Base-by-base conservation (phyloP, 192 early-diverging fungal genomes). In the Coemansia sp. region DNA sequence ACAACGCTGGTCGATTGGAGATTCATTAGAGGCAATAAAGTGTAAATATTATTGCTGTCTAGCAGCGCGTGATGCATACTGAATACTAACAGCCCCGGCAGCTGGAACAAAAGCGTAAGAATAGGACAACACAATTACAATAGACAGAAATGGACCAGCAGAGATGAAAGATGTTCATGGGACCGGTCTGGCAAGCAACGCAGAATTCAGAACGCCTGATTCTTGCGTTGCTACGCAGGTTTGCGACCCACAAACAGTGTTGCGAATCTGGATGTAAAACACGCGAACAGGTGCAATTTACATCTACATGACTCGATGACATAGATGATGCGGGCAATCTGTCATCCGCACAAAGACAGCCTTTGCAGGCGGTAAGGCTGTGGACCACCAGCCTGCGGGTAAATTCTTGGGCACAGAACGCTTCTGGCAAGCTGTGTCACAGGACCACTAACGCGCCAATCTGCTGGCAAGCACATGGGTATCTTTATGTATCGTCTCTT, bases 41-140 rank as follows among this genome's bases (percentile, higher is more conserved):
- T 9, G 58, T 60, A 60, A 60, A 60, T 47, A 60, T 47, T 42
- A 42, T 60, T 19, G 25, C 22, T 15, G 58, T 25, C 52, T 17
- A 48, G 47, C 15, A 48, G 47, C 47, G 15, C 19, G 47, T 48
- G 47, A 48, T 48, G 47, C 47, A 9, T 48, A 48, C 47, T 48
- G 47, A 19, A 21, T 48, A 48, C 47, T 48, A 48, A 17, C 47
- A 20, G 47, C 47, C 17, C 47, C 47, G 19, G 47, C 47, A 17
- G 47, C 47, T 2, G 19, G 8, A 48, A 48, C 15, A 12, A 19
- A 17, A 19, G 15, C 12, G 47, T 19, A 17, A 6, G 7, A 48
- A 17, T 5, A 48, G 47, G 7, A 48, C 8, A 48, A 48, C 15
- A 21, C 15, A 20, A n/a, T n/a, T 48, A n/a, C 15, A 20, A 48